A percentile compares a stretch with the other conserved stretches of the same genome.
Evolutionary conservation across 1,139 yeast genomes (phyloP).

Genomic region (Tardiomyces depauwii): DNA sequence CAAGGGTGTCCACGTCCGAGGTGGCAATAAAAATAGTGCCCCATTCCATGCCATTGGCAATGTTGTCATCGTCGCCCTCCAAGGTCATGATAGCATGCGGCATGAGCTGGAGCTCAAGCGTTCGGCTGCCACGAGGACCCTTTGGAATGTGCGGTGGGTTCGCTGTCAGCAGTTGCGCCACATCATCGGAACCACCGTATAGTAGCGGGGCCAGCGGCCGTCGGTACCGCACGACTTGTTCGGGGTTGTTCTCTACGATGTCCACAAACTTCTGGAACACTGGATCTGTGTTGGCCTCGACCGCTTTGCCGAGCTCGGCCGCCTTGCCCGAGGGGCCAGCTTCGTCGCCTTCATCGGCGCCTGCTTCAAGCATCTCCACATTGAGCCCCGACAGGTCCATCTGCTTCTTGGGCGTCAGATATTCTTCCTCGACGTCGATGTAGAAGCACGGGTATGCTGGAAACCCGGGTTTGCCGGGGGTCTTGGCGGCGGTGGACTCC

Average conservation of each 20-base stretch:
- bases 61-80: conserved; percentile 38
- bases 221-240: conserved; percentile 78
- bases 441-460: conserved; percentile 42
- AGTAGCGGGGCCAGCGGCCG: conserved; percentile 43
- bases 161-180: conserved; percentile 35
- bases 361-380: conserved; percentile 16
- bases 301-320: conserved; percentile 11
- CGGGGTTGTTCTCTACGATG: conserved; percentile 67
- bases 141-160: conserved; percentile 47
- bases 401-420: conserved; percentile 28
- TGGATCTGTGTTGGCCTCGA: conserved; percentile 36
- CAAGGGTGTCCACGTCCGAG: conserved; percentile 54
- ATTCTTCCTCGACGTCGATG: conserved; percentile 59
- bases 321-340: neutral
- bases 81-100: conserved; percentile 82
- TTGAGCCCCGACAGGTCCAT: conserved; percentile 22
- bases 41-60: conserved; percentile 89
- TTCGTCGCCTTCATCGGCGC: neutral
- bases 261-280: conserved; percentile 70
- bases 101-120: conserved; percentile 85
- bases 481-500: conserved; percentile 1
- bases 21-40: conserved; percentile 86
- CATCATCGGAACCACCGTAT: conserved; percentile 52
- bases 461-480: neutral
- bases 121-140: conserved; percentile 37